Evolutionary conservation across 2,329 filamentous ascomycete genomes (phyloP).

Genomic region (Gyromitra esculenta): DNA sequence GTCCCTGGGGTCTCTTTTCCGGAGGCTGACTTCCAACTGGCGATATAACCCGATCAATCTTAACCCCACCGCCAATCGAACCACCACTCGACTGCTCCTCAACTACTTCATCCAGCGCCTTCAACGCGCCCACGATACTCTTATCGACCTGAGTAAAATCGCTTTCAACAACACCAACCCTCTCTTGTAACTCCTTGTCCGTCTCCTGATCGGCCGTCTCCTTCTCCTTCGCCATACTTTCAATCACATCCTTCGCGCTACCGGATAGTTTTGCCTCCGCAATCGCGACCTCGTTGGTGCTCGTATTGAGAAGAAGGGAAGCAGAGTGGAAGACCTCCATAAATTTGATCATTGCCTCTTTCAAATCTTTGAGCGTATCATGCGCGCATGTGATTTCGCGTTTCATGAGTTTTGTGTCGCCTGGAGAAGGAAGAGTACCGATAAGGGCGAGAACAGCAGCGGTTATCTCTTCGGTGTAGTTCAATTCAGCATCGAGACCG

Average conservation of each 20-base stretch:
- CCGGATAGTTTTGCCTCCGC: constrained; percentile 41
- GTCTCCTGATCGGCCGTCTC: constrained; percentile 38
- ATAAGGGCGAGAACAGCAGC: constrained; percentile 45
- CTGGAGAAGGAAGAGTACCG: constrained; percentile 33
- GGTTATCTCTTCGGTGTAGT: constrained; percentile 52
- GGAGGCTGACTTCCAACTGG: not conserved
- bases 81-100: constrained; percentile 9
- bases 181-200: constrained; percentile 49
- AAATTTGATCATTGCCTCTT: constrained; percentile 42
- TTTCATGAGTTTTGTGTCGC: constrained; percentile 24
- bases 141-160: constrained; percentile 41
- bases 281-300: constrained; percentile 36
- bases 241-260: constrained; percentile 24
- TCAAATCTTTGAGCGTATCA: constrained; percentile 41
- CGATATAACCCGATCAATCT: constrained; percentile 21
- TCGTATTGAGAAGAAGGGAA: constrained; percentile 41
- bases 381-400: constrained; percentile 40
- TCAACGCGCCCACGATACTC: constrained; percentile 30
- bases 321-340: constrained; percentile 51
- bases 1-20: not conserved
- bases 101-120: constrained; percentile 35
- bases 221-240: constrained; percentile 26
- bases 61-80: constrained; percentile 3
- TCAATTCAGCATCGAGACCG: constrained; percentile 52
- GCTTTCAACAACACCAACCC: constrained; percentile 36